Evolutionary conservation across 2,329 filamentous ascomycete species (phyloP).

Genomic region (Coniosporium uncinatum): DNA sequence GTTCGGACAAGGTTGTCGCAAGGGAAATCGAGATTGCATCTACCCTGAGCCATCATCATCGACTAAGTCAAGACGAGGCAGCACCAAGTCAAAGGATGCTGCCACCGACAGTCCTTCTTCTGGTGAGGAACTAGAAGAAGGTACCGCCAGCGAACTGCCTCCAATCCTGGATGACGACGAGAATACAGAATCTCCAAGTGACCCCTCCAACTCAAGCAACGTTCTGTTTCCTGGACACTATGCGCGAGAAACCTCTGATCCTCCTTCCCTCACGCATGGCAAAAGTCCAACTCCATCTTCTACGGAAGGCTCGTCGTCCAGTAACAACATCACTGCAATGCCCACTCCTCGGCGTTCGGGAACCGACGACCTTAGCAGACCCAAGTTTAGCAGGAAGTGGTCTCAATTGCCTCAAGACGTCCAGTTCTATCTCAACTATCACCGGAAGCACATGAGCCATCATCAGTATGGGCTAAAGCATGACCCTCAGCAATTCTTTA

Average conservation of each 20-base stretch:
- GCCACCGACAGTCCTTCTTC: conserved; percentile 33
- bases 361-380: conserved; percentile 17
- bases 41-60: conserved; percentile 71
- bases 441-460: conserved; percentile 68
- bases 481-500: conserved; percentile 69
- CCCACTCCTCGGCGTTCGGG: conserved; percentile 13
- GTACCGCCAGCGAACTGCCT: conserved; percentile 29
- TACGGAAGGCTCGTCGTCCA: conserved; percentile 37
- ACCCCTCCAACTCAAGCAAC: not conserved
- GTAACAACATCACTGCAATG: conserved; percentile 11
- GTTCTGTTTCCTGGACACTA: not conserved
- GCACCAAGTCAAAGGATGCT: conserved; percentile 35
- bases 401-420: conserved; percentile 59
- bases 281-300: conserved; percentile 45
- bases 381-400: conserved; percentile 12
- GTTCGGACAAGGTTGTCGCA: conserved; percentile 65
- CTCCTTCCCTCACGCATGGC: conserved; percentile 26
- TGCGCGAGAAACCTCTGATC: conserved; percentile 5
- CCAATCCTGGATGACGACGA: conserved; percentile 40
- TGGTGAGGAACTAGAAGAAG: conserved; percentile 33
- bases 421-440: conserved; percentile 75
- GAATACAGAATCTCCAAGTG: conserved; percentile 24
- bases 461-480: conserved; percentile 78
- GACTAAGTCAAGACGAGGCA: conserved; percentile 37
- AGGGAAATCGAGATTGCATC: conserved; percentile 84